Conservation (phyloP, 345 rosid species). For the Durio zibethinus region DNA sequence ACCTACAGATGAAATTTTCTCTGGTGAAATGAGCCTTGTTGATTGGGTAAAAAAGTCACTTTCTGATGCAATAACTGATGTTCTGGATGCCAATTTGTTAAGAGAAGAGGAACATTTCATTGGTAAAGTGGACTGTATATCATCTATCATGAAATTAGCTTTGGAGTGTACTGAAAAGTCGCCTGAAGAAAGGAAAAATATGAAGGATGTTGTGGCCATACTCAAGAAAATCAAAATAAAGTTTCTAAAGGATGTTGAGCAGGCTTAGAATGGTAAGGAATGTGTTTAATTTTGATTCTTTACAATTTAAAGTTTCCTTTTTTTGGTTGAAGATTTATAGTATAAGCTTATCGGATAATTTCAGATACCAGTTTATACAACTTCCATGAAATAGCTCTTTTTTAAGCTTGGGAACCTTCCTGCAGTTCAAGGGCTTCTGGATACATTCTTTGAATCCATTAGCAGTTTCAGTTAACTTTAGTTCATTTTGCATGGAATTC, state of each 20-base stretch:
- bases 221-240: constrained; percentile 16
- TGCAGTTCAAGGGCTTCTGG: background rate
- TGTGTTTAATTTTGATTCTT: background rate
- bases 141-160: constrained; percentile 13
- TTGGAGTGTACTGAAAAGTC: constrained; percentile 5
- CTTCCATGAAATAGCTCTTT: background rate
- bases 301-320: background rate
- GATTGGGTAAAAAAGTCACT: constrained; percentile 2
- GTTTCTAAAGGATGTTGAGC: background rate
- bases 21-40: background rate
- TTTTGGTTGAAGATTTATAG: background rate
- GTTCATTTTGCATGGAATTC: background rate
- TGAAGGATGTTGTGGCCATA: constrained; percentile 2
- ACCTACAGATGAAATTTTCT: constrained; percentile 11
- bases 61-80: background rate
- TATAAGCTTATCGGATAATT: background rate
- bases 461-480: background rate
- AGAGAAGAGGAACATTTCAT: background rate
- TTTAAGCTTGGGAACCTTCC: background rate
- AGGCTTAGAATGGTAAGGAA: background rate
- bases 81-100: constrained; percentile 13
- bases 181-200: constrained; percentile 12
- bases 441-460: background rate
- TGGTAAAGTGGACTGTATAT: background rate
- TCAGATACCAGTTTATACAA: background rate